Evolutionary conservation across 1,284 basidiomycete genomes (phyloP), one percentile per base, ranked within the genome.

Genomic region (Ceratorhiza oryzae-sativae): DNA sequence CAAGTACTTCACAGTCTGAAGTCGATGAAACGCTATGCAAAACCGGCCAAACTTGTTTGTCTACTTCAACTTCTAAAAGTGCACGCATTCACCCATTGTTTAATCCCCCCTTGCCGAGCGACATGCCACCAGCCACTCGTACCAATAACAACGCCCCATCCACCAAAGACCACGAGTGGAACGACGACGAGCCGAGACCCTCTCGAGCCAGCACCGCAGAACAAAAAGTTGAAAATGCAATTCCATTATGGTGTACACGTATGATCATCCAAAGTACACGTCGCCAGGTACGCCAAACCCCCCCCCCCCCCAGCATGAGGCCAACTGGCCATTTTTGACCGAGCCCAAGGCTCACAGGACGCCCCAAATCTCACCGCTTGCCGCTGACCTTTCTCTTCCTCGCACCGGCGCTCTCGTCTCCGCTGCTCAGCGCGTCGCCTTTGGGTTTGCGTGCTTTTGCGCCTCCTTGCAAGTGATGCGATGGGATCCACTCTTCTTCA

Each of bases 401-500:
- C 8, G 55, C 58, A 25, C 61, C 75, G 55, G 59, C 61, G n/a
- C 41, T 72, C 73, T 92, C 90, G 73, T 91, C 90, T 39, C 86
- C 90, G 75, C 89, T 90, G 67, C 84, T 87, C 77, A 83, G 72
- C 61, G 75, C 67, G 6, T 70, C 77, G 63, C 81, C 84, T 34
- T 73, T 73, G 25, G 80, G 80, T 78, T 85, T 88, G 65, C 80
- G 80, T 41, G 75, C 73, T 23, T 81, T 78, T 80, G 87, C 90
- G 42, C 82, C 75, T 80, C 91, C 91, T 82, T 87, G 90, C 75
- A 94, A 82, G 77, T 95, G 93, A 77, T 93, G 90, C 76, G 89
- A 90, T 18, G 94, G 94, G 77, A 96, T 95, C 94, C 94, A 96
- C 77, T 95, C 93, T 79, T 95, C 93, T 77, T 94, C 88, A 77